A percentile compares a stretch with the other conserved stretches of the same genome.
These are phyloP conservation scores for Trametes maxima DNA, from an alignment of 768 basidiomycete genomes.

Conservation along the genomic window DNA sequence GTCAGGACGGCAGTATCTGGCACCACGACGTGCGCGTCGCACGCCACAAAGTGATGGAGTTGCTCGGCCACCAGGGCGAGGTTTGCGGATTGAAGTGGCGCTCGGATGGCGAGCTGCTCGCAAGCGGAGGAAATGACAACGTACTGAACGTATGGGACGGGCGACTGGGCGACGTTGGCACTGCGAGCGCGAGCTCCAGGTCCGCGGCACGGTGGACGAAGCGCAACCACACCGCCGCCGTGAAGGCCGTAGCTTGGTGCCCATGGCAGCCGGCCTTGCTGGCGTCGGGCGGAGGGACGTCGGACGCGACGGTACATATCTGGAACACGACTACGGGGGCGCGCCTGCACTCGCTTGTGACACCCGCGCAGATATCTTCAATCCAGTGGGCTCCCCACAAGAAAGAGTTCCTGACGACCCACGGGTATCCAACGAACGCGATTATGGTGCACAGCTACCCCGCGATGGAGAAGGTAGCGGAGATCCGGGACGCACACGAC, in stretches of 20 bases:
- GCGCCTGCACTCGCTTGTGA: slow-evolving; percentile 82
- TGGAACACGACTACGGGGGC: slow-evolving; percentile 95
- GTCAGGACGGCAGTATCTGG: slow-evolving; percentile 93
- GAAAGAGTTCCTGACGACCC: slow-evolving; percentile 90
- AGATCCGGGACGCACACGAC: slow-evolving; percentile 93
- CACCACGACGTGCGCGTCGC: slow-evolving; percentile 90
- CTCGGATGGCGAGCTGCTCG: slow-evolving; percentile 83
- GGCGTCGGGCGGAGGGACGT: slow-evolving; percentile 93
- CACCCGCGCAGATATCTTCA: slow-evolving; percentile 90
- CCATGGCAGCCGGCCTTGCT: slow-evolving; percentile 93
- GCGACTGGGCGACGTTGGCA: slow-evolving; percentile 41
- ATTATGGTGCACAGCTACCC: slow-evolving; percentile 88
- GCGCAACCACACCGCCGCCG: slow-evolving; percentile 56
- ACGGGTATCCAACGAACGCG: slow-evolving; percentile 90
- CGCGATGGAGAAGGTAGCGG: slow-evolving; percentile 74
- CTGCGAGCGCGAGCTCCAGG: slow-evolving; percentile 15
- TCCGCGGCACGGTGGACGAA: slow-evolving; percentile 52
- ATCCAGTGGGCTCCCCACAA: slow-evolving; percentile 84
- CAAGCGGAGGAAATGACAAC: slow-evolving; percentile 96
- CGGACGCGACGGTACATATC: slow-evolving; percentile 87
- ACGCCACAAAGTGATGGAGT: slow-evolving; percentile 85
- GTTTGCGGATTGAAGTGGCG: slow-evolving; percentile 94
- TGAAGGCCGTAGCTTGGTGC: slow-evolving; percentile 87
- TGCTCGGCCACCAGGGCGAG: slow-evolving; percentile 89
- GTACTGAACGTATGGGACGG: slow-evolving; percentile 99